Percentiles rank a stretch among this genome's conserved stretches.
These are phyloP conservation scores for Metschnikowia sp. DNA, from an alignment of 805 yeast genomes.

Conservation along the genomic window DNA sequence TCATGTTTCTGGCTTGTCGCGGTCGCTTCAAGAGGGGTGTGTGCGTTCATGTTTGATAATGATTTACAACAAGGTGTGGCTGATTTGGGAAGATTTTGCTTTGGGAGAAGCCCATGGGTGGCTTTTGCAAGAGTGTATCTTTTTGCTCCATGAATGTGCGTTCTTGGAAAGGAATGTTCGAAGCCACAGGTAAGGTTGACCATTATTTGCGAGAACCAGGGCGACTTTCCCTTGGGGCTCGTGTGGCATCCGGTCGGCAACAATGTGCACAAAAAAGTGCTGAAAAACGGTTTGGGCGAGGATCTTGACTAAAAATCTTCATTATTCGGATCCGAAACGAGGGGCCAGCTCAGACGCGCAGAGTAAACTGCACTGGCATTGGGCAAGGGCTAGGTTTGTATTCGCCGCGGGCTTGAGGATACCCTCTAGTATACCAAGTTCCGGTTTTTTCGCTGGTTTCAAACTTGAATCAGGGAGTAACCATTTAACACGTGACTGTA, in stretches of 20 bases:
- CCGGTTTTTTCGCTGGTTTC: slow-evolving; percentile 11
- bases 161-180: too few relatives aligned
- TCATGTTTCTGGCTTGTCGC: too few relatives aligned
- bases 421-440: slow-evolving; percentile 9
- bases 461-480: slow-evolving; percentile 42
- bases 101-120: too few relatives aligned
- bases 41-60: too few relatives aligned
- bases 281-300: slow-evolving; percentile 68
- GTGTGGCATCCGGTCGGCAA: slow-evolving; percentile 71
- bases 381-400: slow-evolving; percentile 50
- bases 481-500: slow-evolving; percentile 50
- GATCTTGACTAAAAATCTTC: slow-evolving; percentile 79
- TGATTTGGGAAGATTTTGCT: too few relatives aligned
- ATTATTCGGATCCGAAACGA: slow-evolving; percentile 59
- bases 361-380: slow-evolving; percentile 63
- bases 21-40: too few relatives aligned
- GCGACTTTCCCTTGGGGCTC: slow-evolving; percentile 58
- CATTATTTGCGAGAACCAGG: slow-evolving; percentile 57
- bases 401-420: slow-evolving; percentile 38
- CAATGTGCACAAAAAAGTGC: slow-evolving; percentile 62
- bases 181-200: slow-evolving; percentile 35
- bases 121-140: too few relatives aligned
- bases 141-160: too few relatives aligned
- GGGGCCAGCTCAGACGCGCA: slow-evolving; percentile 59
- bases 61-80: too few relatives aligned